Evolutionary conservation across 768 basidiomycete genomes (phyloP), one percentile per base, ranked within the genome.

Genomic region (Kwoniella sp.): DNA sequence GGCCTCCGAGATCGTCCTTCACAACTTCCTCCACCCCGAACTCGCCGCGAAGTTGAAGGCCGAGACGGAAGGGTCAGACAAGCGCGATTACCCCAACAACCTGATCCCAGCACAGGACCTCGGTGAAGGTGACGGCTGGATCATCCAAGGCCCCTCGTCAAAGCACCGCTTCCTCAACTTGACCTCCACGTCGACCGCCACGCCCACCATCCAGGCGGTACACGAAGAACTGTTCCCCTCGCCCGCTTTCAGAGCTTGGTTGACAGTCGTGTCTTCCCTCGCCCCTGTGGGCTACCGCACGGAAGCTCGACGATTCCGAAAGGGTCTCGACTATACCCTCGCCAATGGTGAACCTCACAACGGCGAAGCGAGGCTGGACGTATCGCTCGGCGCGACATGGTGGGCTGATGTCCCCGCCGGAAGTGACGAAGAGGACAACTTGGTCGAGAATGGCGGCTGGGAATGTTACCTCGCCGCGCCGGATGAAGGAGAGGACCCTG

Each of bases 401-500:
- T 75, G 80, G 79, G 78, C 72, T 0, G 80, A 69, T 60, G 74
- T 75, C 2, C 65, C 59, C 9, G 67, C 71, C 20, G 74, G 72
- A 12, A 70, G 66, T 26, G 74, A 76, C 38, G 73, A 72, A 53
- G 75, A 75, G 58, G 78, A 79, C 37, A 71, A 69, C 17, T 74
- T 82, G 41, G 70, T 72, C 28, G 81, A 75, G 72, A 78, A 67
- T 87, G 95, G 95, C 53, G 95, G 91, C 20, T 97, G 94, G 93
- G 93, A 97, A 89, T 93, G 93, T 76, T 98, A 97, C 80, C 90
- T 96, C 86, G 90, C 93, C 1, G 91, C 92, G 47, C 92, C 95
- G 69, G 89, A 94, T 67, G 93, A 91, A 71, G 92, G 92, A 74
- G 93, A 95, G 68, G 94, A 98, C 79, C 93, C 93, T 15, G 92